Evolutionary conservation across 1,284 basidiomycete genomes (phyloP).

Genomic region (Abortiporus biennis): DNA sequence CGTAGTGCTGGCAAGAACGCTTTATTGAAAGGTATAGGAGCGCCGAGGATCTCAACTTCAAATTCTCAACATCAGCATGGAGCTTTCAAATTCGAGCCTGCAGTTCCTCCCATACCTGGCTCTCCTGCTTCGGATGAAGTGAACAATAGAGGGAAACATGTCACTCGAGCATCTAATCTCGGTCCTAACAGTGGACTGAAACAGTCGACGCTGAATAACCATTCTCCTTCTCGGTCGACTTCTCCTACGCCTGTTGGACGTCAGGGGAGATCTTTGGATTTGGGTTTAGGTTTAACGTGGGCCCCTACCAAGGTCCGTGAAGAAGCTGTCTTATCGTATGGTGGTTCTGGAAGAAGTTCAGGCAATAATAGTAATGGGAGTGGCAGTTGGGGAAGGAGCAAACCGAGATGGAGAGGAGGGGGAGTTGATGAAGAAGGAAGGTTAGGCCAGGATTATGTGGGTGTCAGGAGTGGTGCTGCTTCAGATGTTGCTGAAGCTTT

Average conservation of each 20-base stretch:
- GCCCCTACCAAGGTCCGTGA: conserved; percentile 60
- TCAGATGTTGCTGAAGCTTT: conserved; percentile 59
- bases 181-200: no score
- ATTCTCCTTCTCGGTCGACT: conserved; percentile 29
- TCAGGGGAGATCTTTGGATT: conserved; percentile 64
- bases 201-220: not conserved
- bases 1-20: conserved; percentile 21
- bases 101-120: conserved; percentile 31
- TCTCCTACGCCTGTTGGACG: conserved; percentile 21
- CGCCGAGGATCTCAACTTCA: no score
- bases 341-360: no score
- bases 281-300: conserved; percentile 58
- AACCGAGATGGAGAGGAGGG: conserved; percentile 24
- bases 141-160: conserved; percentile 12
- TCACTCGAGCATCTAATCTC: conserved; percentile 6
- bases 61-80: no score
- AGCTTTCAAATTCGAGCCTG: conserved; percentile 36
- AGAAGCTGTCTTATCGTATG: conserved; percentile 49
- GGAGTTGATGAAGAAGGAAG: conserved; percentile 26
- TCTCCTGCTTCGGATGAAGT: conserved; percentile 28
- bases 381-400: conserved; percentile 18
- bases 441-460: conserved; percentile 30
- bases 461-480: conserved; percentile 36
- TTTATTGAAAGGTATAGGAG: conserved; percentile 14
- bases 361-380: conserved; percentile 7